Conservation (phyloP, 768 basidiomycete genomes). For the Phlebiopsis flavidoalba region DNA sequence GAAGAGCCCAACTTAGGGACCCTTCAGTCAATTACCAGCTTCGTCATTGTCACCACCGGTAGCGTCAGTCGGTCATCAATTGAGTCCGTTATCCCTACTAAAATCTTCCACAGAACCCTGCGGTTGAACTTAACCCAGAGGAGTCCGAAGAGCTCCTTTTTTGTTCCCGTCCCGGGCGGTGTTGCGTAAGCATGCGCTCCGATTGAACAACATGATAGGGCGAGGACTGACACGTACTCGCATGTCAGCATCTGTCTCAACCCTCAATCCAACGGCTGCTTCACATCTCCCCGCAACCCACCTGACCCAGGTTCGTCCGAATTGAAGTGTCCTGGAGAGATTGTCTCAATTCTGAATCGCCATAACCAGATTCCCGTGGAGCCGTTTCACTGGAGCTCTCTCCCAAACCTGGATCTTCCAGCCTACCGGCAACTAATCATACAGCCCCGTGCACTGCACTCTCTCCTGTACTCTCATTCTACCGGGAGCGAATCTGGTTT, state of each 20-base stretch:
- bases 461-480: too few species aligned
- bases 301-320: not conserved
- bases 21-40: not conserved
- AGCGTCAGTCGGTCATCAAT: not conserved
- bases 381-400: not conserved
- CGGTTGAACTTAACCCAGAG: too few species aligned
- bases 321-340: not conserved
- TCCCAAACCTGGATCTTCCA: not conserved
- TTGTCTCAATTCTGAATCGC: not conserved
- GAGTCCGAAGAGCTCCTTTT: not conserved
- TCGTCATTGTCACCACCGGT: not conserved
- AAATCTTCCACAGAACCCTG: not conserved
- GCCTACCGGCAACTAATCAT: not conserved
- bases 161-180: not conserved
- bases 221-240: not conserved
- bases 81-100: not conserved
- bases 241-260: not conserved
- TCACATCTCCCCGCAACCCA: not conserved
- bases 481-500: too few species aligned
- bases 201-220: too few species aligned
- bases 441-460: too few species aligned
- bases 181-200: not conserved
- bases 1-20: not conserved
- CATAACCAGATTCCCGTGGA: not conserved
- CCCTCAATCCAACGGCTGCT: not conserved